phyloP scores from a whole-genome alignment of 257 asterid genomes.

The Cordia subcordata region DNA sequence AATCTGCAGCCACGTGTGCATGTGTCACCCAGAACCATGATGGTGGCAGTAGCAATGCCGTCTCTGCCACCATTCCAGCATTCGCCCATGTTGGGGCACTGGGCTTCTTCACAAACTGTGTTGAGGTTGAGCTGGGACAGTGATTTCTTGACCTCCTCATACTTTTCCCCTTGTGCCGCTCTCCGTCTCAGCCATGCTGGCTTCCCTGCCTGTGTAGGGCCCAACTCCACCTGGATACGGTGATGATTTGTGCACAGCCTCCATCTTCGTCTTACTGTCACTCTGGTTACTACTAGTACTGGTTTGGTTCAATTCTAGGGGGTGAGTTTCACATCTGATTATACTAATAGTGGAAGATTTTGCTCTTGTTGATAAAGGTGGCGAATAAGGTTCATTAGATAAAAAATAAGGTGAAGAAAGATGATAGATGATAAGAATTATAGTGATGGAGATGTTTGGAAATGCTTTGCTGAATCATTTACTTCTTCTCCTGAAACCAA shows the following conservation, averaged over 20 bases:
- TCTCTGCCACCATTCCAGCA: constrained; percentile 99
- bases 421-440: too few species aligned
- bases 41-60: constrained; percentile 93
- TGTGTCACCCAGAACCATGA: constrained; percentile 93
- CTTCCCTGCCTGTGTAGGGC: constrained; percentile 80
- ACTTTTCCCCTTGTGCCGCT: constrained; percentile 95
- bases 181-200: constrained; percentile 91
- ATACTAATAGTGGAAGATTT: not conserved
- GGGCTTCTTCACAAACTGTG: constrained; percentile 96
- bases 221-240: constrained; percentile 56
- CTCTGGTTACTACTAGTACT: not conserved
- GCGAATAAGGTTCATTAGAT: not conserved
- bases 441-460: constrained; percentile 11
- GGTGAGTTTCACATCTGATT: constrained; percentile 16
- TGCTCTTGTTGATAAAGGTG: constrained; percentile 5
- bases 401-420: not conserved
- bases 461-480: constrained; percentile 15
- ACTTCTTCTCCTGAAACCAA: not conserved
- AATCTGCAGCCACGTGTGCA: constrained; percentile 96
- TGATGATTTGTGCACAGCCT: not conserved
- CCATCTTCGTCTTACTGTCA: not conserved
- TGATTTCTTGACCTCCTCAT: constrained; percentile 79
- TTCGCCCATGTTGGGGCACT: constrained; percentile 96
- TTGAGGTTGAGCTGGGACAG: constrained; percentile 71
- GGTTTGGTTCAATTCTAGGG: not conserved